These are phyloP conservation scores for Cyberlindnera bimundalis DNA, from an alignment of 805 yeast species.

Conservation along the genomic window DNA sequence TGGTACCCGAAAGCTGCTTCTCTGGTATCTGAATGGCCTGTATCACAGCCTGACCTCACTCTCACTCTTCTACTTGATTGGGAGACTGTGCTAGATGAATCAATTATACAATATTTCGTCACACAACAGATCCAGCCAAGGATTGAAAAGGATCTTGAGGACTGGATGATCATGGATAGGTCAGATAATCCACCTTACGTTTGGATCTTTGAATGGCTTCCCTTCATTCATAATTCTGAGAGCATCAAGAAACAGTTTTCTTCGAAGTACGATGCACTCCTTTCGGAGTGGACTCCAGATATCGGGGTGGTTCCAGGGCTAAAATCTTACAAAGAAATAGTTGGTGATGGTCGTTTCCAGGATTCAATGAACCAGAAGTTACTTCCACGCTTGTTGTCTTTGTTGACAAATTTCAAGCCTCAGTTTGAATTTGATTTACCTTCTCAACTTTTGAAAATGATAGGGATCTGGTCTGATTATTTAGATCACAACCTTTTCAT, in stretches of 20 bases:
- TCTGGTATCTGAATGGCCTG: constrained; percentile 36
- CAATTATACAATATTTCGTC: constrained; percentile 29
- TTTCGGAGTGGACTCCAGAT: constrained; percentile 21
- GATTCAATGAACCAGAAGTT: constrained; percentile 19
- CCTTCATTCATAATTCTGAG: constrained; percentile 23
- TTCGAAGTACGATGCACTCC: constrained; percentile 19
- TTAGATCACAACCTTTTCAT: constrained; percentile 20
- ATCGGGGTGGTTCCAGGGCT: constrained; percentile 21
- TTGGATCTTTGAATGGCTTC: constrained; percentile 41
- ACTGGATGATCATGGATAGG: constrained; percentile 31
- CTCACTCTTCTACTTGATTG: constrained; percentile 39
- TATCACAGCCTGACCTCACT: constrained; percentile 36
- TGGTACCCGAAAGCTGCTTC: constrained; percentile 36
- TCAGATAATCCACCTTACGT: constrained; percentile 19
- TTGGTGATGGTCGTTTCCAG: constrained; percentile 25
- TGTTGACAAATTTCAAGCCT: constrained; percentile 4
- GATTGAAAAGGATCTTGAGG: constrained; percentile 31
- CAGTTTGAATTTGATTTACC: constrained; percentile 17
- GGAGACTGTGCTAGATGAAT: constrained; percentile 35
- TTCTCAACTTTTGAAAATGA: constrained; percentile 18
- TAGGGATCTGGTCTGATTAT: constrained; percentile 26
- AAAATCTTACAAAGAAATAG: constrained; percentile 32
- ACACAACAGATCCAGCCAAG: constrained; percentile 36
- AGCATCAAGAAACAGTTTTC: constrained; percentile 24
- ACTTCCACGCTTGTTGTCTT: constrained; percentile 22